Base-by-base conservation (phyloP, 2,329 filamentous ascomycete species). In the Alternaria sp. region DNA sequence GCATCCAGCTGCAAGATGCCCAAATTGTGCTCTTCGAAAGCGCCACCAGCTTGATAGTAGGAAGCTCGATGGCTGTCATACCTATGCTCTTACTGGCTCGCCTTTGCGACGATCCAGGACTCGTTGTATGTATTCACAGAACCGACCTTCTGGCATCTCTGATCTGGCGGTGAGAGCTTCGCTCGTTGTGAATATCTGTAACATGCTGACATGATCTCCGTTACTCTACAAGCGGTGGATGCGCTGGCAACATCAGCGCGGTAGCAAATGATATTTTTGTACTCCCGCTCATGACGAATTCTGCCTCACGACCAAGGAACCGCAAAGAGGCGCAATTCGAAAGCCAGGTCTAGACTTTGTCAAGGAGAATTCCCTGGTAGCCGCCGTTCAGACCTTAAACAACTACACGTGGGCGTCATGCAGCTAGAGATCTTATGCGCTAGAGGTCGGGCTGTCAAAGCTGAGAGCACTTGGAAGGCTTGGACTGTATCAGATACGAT, bases 281-380 rank as follows among this genome's bases (percentile, higher is more conserved):
- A 22, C 18, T 1, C 11, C 1, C 0, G 1, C n/a, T 32, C 14
- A 14, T 22, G 45, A 34, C 12, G 4, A 16, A 0, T 22, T 3
- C 30, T 22, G n/a, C n/a, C 28, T 32, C 2, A 9, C 12, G 2
- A 4, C 28, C 11, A 7, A 16, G 2, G 28, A 0, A 2, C 30
- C 2, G 18, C 18, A 10, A 34, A 34, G 1, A 6, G 0, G 2
- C n/a, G 27, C 14, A 28, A 0, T 20, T 18, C 12, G 16, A 34
- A 20, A 4, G 30, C 12, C 45, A 10, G 45, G 30, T n/a, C 32
- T 22, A 49, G 43, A 28, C 16, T 28, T 46, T 12, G 25, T 28
- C 25, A 3, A 46, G 9, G 8, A 11, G 43, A 8, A 28, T 8
- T n/a, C 25, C 9, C 28, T 28, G 1, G 10, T 12, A 22, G 9